These are phyloP conservation scores for Diddensiella santjacobensis DNA, from an alignment of 805 yeast genomes.

Conservation along the genomic window DNA sequence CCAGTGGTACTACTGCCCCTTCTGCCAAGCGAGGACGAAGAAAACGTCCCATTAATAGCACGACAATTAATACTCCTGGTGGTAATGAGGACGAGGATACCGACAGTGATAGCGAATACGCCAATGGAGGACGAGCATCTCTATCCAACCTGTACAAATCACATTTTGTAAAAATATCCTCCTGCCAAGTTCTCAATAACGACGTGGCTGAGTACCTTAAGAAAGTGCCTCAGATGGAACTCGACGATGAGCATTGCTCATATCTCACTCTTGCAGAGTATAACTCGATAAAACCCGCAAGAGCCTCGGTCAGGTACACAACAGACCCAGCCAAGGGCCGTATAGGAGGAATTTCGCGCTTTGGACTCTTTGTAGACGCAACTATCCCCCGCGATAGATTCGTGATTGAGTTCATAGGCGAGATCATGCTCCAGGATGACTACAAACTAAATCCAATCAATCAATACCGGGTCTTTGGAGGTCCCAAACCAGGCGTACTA, in stretches of 20 bases:
- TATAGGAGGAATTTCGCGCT: conserved; percentile 64
- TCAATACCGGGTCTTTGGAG: conserved; percentile 71
- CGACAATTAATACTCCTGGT: background rate
- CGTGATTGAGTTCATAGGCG: conserved; percentile 67
- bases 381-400: conserved; percentile 45
- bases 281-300: conserved; percentile 24
- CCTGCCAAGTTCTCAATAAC: conserved; percentile 6
- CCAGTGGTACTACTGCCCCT: no score
- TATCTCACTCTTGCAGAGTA: conserved; percentile 27
- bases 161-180: conserved; percentile 13
- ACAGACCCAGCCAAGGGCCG: conserved; percentile 51
- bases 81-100: conserved; percentile 4
- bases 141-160: conserved; percentile 8
- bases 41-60: conserved; percentile 5
- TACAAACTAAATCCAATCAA: conserved; percentile 65
- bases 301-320: conserved; percentile 50
- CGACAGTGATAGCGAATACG: conserved; percentile 5
- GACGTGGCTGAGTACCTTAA: conserved; percentile 6
- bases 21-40: conserved; percentile 4
- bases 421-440: conserved; percentile 58
- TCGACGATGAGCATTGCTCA: conserved; percentile 19
- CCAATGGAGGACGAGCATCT: background rate
- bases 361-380: conserved; percentile 52
- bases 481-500: conserved; percentile 58
- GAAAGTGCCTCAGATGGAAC: conserved; percentile 12